These are phyloP conservation scores for Psilocybe mexicana DNA, from an alignment of 1,284 basidiomycete species.

Conservation along the genomic window DNA sequence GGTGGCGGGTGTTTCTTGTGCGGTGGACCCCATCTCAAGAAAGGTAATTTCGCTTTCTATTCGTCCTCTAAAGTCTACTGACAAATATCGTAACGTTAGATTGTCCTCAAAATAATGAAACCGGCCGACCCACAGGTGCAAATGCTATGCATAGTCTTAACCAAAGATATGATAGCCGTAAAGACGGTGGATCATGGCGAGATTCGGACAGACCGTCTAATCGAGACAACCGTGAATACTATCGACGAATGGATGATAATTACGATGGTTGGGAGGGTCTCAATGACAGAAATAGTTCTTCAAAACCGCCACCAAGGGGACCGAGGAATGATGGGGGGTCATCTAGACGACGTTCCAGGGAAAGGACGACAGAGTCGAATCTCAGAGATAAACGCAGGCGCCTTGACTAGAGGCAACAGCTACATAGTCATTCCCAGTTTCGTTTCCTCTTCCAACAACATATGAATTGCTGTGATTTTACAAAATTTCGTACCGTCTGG, in stretches of 20 bases:
- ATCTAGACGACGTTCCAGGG: conserved; percentile 43
- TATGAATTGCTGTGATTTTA: too few relatives aligned
- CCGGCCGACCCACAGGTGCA: conserved; percentile 46
- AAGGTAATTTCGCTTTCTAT: conserved; percentile 51
- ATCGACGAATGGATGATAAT: neutral
- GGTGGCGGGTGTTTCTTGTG: conserved; percentile 86
- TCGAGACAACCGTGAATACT: conserved; percentile 13
- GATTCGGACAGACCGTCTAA: conserved; percentile 33
- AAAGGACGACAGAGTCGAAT: conserved; percentile 38
- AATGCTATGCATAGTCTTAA: conserved; percentile 45
- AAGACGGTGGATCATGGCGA: conserved; percentile 40
- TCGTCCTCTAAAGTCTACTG: neutral
- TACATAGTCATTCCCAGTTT: too few relatives aligned
- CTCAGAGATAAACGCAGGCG: conserved; percentile 40
- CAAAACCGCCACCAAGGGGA: conserved; percentile 19
- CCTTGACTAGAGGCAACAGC: conserved; percentile 26
- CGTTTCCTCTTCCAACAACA: too few relatives aligned
- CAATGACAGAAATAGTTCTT: conserved; percentile 11
- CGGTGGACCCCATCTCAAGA: conserved; percentile 88
- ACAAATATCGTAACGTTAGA: conserved; percentile 42
- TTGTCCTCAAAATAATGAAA: conserved; percentile 70
- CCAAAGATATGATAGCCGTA: conserved; percentile 36
- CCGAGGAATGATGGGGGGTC: conserved; percentile 18
- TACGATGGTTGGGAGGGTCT: neutral
- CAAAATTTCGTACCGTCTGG: too few relatives aligned